Conservation (phyloP, 176 grass and related monocot species). For the Oryza officinalis region DNA sequence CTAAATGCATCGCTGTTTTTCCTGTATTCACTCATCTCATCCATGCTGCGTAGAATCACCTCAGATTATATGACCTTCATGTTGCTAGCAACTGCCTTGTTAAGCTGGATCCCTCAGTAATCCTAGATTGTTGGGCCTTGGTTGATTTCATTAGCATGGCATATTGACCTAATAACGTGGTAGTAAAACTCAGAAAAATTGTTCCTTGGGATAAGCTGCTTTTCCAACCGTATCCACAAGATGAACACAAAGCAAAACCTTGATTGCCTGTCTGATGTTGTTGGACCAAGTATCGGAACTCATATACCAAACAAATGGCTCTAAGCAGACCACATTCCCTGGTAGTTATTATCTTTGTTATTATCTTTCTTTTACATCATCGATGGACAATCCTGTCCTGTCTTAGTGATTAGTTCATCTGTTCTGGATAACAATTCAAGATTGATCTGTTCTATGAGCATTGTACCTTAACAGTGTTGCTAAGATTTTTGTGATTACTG, state of each 20-base stretch:
- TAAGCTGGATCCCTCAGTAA: background rate
- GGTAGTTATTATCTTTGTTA: no score
- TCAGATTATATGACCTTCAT: background rate
- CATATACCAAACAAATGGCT: background rate
- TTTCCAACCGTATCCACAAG: background rate
- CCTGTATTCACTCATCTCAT: background rate
- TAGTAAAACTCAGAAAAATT: background rate
- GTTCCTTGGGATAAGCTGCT: background rate
- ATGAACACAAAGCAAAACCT: background rate
- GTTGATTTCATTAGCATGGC: background rate
- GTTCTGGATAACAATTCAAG: background rate
- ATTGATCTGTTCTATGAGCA: background rate
- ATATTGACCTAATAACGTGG: background rate
- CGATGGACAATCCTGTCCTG: background rate
- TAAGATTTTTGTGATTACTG: background rate
- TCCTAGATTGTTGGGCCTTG: background rate
- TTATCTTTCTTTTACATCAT: background rate
- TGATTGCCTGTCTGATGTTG: background rate
- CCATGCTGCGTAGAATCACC: background rate
- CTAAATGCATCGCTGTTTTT: background rate
- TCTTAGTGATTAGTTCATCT: background rate
- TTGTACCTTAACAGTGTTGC: background rate
- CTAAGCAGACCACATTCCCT: background rate
- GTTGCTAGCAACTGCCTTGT: background rate
- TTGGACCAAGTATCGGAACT: background rate